Evolutionary conservation across 306 rosid species (phyloP), one percentile per base, ranked within the genome.

Genomic region (Purshia tridentata): DNA sequence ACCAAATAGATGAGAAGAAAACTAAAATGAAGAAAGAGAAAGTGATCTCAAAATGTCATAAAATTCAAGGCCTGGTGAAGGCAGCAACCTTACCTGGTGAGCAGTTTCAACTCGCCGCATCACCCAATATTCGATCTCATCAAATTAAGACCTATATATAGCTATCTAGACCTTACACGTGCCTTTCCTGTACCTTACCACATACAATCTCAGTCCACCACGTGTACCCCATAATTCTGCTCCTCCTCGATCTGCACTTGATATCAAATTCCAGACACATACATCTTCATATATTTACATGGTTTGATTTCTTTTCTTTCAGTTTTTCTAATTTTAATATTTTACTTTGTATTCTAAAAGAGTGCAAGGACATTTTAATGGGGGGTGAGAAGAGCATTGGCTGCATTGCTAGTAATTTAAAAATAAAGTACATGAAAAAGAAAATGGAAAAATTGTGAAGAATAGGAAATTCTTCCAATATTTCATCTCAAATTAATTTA

Each of bases 401-500:
- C 35, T 29, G 35, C 35, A 29, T 29, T 1, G 35, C 35, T 29
- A 29, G 1, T 29, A 29, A 29, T 1, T 29, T 1, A 29, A 29
- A 1, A 29, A 29, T n/a, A 44, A 5, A 5, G 3, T 44, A 44
- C 0, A 1, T 44, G 4, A 4, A 19, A 56, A 6, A 6, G 5
- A 15, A 20, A 10, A 15, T 8, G 40, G 1, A 37, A n/a, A 44
- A 77, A 4, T 11, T 63, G 41, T 78, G 59, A 18, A 65, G 67
- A 64, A 29, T 0, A 22, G 51, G 42, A 16, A 44, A 47, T 76
- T 61, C 75, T 73, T 84, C 81, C 64, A n/a, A n/a, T n/a, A 76
- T 77, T 85, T 65, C 85, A 77, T 49, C 96, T 90, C 92, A 84
- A 76, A 35, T 75, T 29, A 82, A 88, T 90, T 86, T 86, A 90